Conservation (phyloP, 106 monocot species). For the Iris macrosiphon region DNA sequence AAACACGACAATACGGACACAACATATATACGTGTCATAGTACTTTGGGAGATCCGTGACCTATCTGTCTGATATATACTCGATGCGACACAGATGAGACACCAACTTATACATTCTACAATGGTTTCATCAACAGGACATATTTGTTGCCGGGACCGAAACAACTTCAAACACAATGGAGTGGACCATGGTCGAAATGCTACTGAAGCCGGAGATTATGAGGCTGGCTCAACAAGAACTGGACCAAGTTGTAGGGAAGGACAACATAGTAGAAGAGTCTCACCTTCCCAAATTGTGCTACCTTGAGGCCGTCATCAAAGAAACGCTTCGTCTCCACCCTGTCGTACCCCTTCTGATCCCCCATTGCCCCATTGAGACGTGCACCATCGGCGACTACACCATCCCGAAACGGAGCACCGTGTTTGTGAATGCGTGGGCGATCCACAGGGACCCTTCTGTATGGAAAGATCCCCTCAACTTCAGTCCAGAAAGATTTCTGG, state of each 20-base stretch:
- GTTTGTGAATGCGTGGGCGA: constrained; percentile 27
- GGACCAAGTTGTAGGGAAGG: constrained; percentile 4
- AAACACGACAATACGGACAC: too few species aligned
- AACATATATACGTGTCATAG: too few species aligned
- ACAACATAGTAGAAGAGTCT: constrained; percentile 9
- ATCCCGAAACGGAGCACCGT: constrained; percentile 12
- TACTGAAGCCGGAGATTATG: constrained; percentile 9
- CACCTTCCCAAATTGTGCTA: constrained; percentile 6
- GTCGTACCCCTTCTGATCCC: constrained; percentile 9
- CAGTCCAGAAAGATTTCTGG: constrained; percentile 24
- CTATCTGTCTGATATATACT: too few species aligned
- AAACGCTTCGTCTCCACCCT: constrained; percentile 13
- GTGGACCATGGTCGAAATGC: constrained; percentile 16
- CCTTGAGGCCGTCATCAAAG: constrained; percentile 4
- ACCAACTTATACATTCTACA: too few species aligned
- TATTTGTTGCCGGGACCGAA: constrained; percentile 15
- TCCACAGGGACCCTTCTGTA: constrained; percentile 17
- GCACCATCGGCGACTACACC: constrained; percentile 14
- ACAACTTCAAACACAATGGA: constrained; percentile 16
- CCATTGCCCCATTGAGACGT: constrained; percentile 14
- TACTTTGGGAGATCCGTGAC: too few species aligned
- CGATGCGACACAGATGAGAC: too few species aligned
- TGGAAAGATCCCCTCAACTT: constrained; percentile 25
- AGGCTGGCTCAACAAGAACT: constrained; percentile 11
- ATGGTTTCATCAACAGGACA: constrained; percentile 16